Evolutionary conservation across 768 basidiomycete species (phyloP).

Genomic region (Calvatia gigantea): DNA sequence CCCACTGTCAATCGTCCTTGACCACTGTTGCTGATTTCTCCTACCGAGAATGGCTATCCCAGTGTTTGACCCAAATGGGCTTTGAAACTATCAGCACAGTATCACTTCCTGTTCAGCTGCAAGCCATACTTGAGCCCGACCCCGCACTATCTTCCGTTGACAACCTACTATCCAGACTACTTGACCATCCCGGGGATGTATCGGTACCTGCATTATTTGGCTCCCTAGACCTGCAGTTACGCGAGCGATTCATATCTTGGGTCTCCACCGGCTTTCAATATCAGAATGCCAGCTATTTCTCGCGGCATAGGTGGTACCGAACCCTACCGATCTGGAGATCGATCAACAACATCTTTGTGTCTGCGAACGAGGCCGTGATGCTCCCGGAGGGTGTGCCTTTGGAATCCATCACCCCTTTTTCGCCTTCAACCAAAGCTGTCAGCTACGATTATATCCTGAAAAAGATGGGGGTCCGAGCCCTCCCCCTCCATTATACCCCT

Average conservation of each 20-base stretch:
- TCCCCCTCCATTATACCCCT: not conserved
- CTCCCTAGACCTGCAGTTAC: not conserved
- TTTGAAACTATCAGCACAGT: slow-evolving; percentile 14
- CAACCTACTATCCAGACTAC: not conserved
- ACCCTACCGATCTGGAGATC: slow-evolving; percentile 4
- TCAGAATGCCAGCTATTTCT: not conserved
- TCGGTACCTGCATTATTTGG: not conserved
- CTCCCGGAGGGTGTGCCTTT: slow-evolving; percentile 1
- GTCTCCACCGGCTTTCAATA: not conserved
- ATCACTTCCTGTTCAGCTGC: slow-evolving; percentile 13
- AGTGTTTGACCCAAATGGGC: slow-evolving; percentile 23
- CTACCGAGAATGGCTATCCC: slow-evolving; percentile 22
- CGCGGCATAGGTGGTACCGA: not conserved
- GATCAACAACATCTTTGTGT: not conserved
- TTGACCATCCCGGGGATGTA: not conserved
- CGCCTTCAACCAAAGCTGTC: not conserved
- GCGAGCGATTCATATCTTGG: not conserved
- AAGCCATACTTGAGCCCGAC: not conserved
- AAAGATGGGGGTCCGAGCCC: slow-evolving; percentile 1
- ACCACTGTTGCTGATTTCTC: slow-evolving; percentile 21
- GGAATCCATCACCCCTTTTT: not conserved
- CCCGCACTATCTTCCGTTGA: not conserved
- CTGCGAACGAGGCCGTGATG: slow-evolving; percentile 4
- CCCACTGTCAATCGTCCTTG: slow-evolving; percentile 21
- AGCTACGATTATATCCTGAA: not conserved